phyloP scores from a whole-genome alignment of 805 yeast species.

The Cyberlindnera misumaiensis region DNA sequence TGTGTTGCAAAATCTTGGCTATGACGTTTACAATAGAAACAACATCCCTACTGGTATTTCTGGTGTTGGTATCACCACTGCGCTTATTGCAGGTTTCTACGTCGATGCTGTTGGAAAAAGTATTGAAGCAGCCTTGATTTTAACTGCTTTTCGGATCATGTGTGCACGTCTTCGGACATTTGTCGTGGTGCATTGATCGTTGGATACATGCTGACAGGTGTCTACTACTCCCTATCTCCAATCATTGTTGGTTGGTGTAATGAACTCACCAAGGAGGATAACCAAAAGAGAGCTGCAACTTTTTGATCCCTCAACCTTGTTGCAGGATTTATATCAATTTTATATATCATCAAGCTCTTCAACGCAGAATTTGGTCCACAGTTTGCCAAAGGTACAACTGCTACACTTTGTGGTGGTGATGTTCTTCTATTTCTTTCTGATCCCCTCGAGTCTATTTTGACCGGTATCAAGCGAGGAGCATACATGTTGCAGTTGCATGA shows the following conservation, averaged over 20 bases:
- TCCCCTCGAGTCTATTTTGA: no score
- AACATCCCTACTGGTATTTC: slow-evolving; percentile 16
- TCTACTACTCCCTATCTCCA: slow-evolving; percentile 13
- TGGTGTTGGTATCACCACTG: slow-evolving; percentile 16
- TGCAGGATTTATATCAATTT: no score
- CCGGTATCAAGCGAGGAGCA: no score
- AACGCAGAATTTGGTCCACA: no score
- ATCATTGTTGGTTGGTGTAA: slow-evolving; percentile 20
- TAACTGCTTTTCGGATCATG: no score
- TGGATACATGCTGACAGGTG: slow-evolving; percentile 14
- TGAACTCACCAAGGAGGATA: slow-evolving; percentile 19
- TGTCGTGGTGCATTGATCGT: slow-evolving; percentile 12
- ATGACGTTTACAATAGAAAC: slow-evolving; percentile 19
- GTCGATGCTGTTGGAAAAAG: no score
- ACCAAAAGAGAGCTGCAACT: slow-evolving; percentile 18
- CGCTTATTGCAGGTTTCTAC: not conserved
- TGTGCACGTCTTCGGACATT: slow-evolving; percentile 10
- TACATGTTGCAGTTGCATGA: no score
- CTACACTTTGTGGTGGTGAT: no score
- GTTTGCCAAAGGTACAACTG: no score
- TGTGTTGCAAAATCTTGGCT: slow-evolving; percentile 14
- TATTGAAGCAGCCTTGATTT: no score
- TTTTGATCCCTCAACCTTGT: slow-evolving; percentile 11
- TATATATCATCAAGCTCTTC: no score
- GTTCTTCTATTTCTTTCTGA: no score